A percentile compares a stretch with the other conserved stretches of the same genome.
Evolutionary conservation across 2,329 filamentous ascomycete genomes (phyloP).

Genomic region (Diatrype stigma): DNA sequence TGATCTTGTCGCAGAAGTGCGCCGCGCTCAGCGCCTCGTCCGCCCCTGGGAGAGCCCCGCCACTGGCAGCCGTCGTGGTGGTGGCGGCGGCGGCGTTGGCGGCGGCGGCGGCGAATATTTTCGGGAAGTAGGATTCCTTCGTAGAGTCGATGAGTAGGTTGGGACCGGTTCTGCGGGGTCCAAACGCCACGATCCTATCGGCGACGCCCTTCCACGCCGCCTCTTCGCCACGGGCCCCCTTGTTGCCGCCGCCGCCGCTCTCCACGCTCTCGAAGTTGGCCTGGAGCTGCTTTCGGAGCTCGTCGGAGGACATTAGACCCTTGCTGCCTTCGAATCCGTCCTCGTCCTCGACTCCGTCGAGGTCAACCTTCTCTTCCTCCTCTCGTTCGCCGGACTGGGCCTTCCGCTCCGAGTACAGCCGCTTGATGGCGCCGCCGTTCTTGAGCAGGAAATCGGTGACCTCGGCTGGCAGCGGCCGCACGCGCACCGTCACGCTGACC

Average conservation of each 20-base stretch:
- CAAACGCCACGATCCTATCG: conserved; percentile 84
- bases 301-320: conserved; percentile 59
- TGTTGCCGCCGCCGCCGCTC: conserved; percentile 40
- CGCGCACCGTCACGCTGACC: conserved; percentile 69
- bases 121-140: conserved; percentile 61
- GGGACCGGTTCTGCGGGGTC: conserved; percentile 76
- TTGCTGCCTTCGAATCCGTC: conserved; percentile 57
- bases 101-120: conserved; percentile 53
- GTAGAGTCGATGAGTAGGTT: conserved; percentile 89
- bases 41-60: conserved; percentile 32
- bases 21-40: conserved; percentile 52
- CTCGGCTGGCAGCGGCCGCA: conserved; percentile 70
- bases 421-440: conserved; percentile 74
- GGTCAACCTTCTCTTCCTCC: conserved; percentile 33
- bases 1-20: conserved; percentile 84
- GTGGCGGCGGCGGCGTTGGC: conserved; percentile 31
- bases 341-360: conserved; percentile 36
- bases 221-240: conserved; percentile 47
- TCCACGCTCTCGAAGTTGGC: conserved; percentile 63
- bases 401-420: conserved; percentile 68
- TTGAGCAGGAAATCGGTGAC: conserved; percentile 85
- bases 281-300: conserved; percentile 72
- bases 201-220: conserved; percentile 75
- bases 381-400: conserved; percentile 31
- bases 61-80: conserved; percentile 24